A percentile compares a stretch with the other conserved stretches of the same genome.
phyloP scores from a whole-genome alignment of 306 rosid genomes.

The Lathyrus oleraceus region DNA sequence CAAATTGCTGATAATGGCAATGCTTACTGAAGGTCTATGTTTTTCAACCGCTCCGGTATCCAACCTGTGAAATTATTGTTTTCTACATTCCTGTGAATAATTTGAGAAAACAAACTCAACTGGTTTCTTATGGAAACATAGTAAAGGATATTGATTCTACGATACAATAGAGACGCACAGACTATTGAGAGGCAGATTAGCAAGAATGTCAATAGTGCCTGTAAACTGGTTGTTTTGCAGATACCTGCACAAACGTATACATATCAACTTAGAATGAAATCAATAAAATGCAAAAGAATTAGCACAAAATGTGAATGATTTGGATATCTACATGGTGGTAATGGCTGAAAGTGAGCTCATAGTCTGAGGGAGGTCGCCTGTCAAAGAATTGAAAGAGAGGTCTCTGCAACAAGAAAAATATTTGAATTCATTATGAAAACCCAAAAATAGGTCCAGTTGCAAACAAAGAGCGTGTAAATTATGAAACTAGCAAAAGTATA shows the following conservation, averaged over 20 bases:
- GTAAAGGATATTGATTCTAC: conserved; percentile 23
- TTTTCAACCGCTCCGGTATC: conserved; percentile 75
- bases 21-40: conserved; percentile 72
- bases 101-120: conserved; percentile 29
- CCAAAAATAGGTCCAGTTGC: conserved; percentile 14
- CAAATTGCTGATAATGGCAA: conserved; percentile 34
- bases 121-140: conserved; percentile 33
- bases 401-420: conserved; percentile 70
- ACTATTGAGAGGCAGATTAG: conserved; percentile 70
- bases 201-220: conserved; percentile 83
- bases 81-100: conserved; percentile 75
- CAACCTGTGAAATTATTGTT: conserved; percentile 88
- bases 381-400: conserved; percentile 71
- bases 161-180: conserved; percentile 59
- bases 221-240: conserved; percentile 88
- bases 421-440: conserved; percentile 32
- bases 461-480: conserved; percentile 1
- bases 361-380: conserved; percentile 87
- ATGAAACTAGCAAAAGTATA: conserved; percentile 10
- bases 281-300: conserved; percentile 36
- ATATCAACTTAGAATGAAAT: conserved; percentile 37
- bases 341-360: conserved; percentile 75
- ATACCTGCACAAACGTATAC: conserved; percentile 55
- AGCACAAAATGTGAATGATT: conserved; percentile 17
- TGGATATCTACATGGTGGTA: conserved; percentile 58